Conservation (phyloP, 306 rosid species). For the Vigna angularis region DNA sequence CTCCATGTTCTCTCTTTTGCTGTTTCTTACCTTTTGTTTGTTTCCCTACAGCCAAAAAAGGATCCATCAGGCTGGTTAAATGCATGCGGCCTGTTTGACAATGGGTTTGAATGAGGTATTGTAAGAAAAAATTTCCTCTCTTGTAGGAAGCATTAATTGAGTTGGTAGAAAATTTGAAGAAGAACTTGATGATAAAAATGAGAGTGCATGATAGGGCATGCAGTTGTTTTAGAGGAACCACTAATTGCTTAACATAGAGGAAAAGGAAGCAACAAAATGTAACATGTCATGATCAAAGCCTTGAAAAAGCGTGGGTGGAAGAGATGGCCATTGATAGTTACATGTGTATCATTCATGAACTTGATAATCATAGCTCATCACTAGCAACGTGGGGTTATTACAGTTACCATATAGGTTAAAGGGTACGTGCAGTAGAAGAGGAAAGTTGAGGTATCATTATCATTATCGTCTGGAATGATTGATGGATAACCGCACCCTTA, state of each 20-base stretch:
- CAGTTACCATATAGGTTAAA: constrained; percentile 10
- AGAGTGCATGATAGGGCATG: constrained; percentile 16
- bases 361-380: constrained; percentile 47
- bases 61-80: constrained; percentile 12
- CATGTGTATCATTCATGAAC: constrained; percentile 45
- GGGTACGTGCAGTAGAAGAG: not conserved
- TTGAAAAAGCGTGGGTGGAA: constrained; percentile 50
- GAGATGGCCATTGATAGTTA: constrained; percentile 48
- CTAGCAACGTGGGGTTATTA: constrained; percentile 37
- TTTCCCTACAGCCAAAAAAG: constrained; percentile 8
- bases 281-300: constrained; percentile 54
- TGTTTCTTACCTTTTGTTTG: not conserved
- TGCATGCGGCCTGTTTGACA: constrained; percentile 17
- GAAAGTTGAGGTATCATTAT: not conserved
- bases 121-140: constrained; percentile 20
- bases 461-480: not conserved
- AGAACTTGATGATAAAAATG: not conserved
- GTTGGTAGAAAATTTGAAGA: constrained; percentile 1
- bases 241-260: constrained; percentile 38
- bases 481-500: not conserved
- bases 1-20: not conserved
- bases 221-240: constrained; percentile 38
- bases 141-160: constrained; percentile 16
- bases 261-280: constrained; percentile 42
- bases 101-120: not conserved